Percentiles rank a stretch among this genome's conserved stretches.
Evolutionary conservation across 129 eudicot species (phyloP).

Genomic region (Ambrosia artemisiifolia): DNA sequence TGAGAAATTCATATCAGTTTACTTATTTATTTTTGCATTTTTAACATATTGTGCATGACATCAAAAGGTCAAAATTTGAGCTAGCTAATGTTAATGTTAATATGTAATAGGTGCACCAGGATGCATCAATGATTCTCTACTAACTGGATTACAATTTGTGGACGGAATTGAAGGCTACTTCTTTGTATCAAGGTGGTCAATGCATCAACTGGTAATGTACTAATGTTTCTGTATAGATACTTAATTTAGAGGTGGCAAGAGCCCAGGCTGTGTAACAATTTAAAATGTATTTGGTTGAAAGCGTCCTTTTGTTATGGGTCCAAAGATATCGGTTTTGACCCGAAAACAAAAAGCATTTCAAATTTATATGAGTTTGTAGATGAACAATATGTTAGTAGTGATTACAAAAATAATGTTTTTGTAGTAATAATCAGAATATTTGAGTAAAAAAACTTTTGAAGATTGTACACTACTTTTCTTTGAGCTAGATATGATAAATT

Average conservation of each 20-base stretch:
- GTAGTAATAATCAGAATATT: not conserved
- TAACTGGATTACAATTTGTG: slow-evolving; percentile 91
- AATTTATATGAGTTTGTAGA: not conserved
- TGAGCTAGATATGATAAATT: no score
- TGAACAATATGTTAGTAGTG: not conserved
- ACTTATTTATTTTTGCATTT: no score
- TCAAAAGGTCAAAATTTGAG: not conserved
- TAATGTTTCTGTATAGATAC: slow-evolving; percentile 22
- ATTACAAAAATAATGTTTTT: not conserved
- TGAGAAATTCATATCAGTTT: no score
- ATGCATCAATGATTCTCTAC: slow-evolving; percentile 83
- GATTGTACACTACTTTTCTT: not conserved
- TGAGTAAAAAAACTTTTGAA: not conserved
- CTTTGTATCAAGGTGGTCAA: slow-evolving; percentile 84
- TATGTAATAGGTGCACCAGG: slow-evolving; percentile 82
- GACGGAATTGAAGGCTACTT: slow-evolving; percentile 87
- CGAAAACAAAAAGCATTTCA: no score
- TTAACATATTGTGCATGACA: slow-evolving; percentile 1
- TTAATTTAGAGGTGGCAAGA: not conserved
- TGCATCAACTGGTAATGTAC: slow-evolving; percentile 99
- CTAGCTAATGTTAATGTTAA: not conserved
- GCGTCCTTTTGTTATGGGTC: not conserved
- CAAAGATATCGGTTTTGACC: not conserved
- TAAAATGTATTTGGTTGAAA: not conserved
- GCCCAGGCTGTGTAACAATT: not conserved